A percentile compares a stretch with the other conserved stretches of the same genome.
Conservation (phyloP, 352 stramenopile genomes). For the Pythium scleroteichum region DNA sequence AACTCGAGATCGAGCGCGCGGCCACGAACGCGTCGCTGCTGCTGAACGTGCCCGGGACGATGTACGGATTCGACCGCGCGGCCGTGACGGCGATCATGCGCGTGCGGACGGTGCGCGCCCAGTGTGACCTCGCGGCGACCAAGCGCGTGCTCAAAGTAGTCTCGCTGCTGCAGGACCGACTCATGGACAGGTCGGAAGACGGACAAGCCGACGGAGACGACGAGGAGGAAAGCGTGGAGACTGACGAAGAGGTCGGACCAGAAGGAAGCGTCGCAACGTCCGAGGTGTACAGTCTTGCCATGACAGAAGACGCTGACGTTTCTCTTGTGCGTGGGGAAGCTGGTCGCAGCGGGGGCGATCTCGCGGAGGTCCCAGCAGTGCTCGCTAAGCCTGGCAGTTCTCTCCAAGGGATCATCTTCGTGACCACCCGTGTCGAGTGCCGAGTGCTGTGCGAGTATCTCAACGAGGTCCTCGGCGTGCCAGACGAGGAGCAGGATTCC, state of each 20-base stretch:
- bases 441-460: conserved; percentile 79
- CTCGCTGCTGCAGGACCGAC: conserved; percentile 41
- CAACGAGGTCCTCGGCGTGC: conserved; percentile 54
- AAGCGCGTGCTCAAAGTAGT: conserved; percentile 60
- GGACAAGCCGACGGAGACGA: conserved; percentile 1
- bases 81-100: conserved; percentile 55
- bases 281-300: background rate
- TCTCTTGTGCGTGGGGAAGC: background rate
- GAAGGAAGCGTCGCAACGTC: too few relatives aligned
- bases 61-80: conserved; percentile 58
- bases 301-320: background rate
- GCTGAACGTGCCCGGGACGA: conserved; percentile 49
- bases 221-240: background rate
- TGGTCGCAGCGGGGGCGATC: conserved; percentile 26
- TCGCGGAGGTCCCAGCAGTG: background rate
- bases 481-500: conserved; percentile 22
- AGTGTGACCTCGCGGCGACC: conserved; percentile 53
- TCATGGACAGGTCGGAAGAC: conserved; percentile 20
- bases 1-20: conserved; percentile 71
- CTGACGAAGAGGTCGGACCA: background rate
- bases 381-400: background rate
- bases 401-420: conserved; percentile 71
- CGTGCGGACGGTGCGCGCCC: conserved; percentile 26
- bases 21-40: conserved; percentile 56
- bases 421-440: conserved; percentile 79